phyloP scores from a whole-genome alignment of 1,284 basidiomycete species.

The Agaricales sp. region DNA sequence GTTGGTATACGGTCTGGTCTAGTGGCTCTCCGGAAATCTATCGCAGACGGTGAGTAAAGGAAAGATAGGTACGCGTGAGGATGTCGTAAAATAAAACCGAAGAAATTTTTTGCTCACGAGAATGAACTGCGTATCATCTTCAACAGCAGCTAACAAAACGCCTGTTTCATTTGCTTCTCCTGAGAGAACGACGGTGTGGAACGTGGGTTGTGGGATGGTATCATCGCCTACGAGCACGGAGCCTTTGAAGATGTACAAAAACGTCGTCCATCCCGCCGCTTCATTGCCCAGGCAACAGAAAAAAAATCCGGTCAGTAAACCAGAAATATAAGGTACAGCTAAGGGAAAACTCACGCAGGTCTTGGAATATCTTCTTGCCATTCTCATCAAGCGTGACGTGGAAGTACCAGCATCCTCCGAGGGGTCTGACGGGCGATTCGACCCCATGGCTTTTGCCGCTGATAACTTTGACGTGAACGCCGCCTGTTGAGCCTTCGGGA shows the following conservation, averaged over 20 bases:
- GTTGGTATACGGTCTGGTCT: conserved; percentile 80
- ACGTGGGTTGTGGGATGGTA: conserved; percentile 37
- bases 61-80: background rate
- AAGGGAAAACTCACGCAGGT: conserved; percentile 51
- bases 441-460: conserved; percentile 83
- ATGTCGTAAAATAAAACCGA: conserved; percentile 5
- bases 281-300: conserved; percentile 1
- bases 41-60: background rate
- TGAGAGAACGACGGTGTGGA: conserved; percentile 77
- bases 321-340: background rate
- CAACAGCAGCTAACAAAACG: conserved; percentile 43
- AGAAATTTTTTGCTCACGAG: conserved; percentile 33
- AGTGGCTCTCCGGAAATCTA: conserved; percentile 83
- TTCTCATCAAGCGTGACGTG: conserved; percentile 66
- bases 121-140: conserved; percentile 59
- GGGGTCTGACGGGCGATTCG: conserved; percentile 79
- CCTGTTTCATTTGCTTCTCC: conserved; percentile 45
- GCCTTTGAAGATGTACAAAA: conserved; percentile 71
- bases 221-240: conserved; percentile 51
- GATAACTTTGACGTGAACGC: conserved; percentile 74
- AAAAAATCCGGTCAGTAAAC: conserved; percentile 1
- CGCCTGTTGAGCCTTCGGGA: conserved; percentile 67
- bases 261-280: conserved; percentile 76
- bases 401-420: conserved; percentile 92
- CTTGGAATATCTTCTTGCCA: conserved; percentile 69